phyloP scores from a whole-genome alignment of 768 basidiomycete species.

The Asterophora parasitica region DNA sequence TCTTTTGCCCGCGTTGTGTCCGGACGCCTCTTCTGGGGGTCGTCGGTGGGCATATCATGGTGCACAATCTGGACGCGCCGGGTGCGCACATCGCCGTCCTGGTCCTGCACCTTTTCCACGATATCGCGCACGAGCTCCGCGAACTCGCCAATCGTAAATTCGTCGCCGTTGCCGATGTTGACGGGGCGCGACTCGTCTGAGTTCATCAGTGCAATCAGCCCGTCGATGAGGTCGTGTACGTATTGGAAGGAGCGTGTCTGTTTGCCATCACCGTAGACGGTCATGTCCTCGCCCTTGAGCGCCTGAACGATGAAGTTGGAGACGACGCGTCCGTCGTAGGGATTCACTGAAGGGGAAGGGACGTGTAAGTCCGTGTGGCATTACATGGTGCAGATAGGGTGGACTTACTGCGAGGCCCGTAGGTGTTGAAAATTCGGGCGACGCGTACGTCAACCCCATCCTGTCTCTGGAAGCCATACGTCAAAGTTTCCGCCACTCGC shows the following conservation, averaged over 20 bases:
- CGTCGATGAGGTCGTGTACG: conserved; percentile 95
- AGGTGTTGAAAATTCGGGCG: conserved; percentile 98
- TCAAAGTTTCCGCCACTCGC: conserved; percentile 96
- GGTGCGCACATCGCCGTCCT: conserved; percentile 56
- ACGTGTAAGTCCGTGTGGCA: conserved; percentile 20
- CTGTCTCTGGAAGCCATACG: conserved; percentile 93
- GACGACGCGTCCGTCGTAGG: conserved; percentile 94
- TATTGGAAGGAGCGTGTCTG: conserved; percentile 98
- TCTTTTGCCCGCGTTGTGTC: conserved; percentile 91
- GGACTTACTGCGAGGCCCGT: conserved; percentile 73
- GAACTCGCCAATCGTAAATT: conserved; percentile 94
- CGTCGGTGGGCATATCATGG: conserved; percentile 82
- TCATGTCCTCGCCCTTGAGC: conserved; percentile 93
- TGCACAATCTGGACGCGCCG: conserved; percentile 66
- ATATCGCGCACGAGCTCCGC: conserved; percentile 89
- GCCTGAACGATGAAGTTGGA: conserved; percentile 99
- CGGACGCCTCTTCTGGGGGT: conserved; percentile 91
- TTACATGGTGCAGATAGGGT: background rate
- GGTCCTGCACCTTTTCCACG: conserved; percentile 88
- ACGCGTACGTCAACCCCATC: conserved; percentile 95
- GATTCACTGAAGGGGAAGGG: conserved; percentile 65
- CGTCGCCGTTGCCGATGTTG: conserved; percentile 94
- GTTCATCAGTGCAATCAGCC: conserved; percentile 92
- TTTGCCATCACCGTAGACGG: conserved; percentile 90
- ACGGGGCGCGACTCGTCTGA: conserved; percentile 89